These are phyloP conservation scores for Triadica sebifera DNA, from an alignment of 345 rosid species.

Conservation along the genomic window DNA sequence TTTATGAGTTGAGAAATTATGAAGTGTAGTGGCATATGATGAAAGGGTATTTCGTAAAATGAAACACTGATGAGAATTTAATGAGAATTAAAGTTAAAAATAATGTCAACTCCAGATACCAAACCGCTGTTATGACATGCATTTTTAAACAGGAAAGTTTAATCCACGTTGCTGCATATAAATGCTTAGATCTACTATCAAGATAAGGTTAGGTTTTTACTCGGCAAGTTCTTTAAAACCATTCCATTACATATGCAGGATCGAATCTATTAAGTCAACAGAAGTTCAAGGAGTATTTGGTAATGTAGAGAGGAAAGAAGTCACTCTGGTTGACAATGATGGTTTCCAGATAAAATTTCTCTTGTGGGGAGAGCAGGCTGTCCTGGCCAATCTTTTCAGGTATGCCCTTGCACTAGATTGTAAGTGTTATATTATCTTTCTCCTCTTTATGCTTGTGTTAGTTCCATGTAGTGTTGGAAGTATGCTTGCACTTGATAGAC, in stretches of 20 bases:
- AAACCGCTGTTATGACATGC: no score
- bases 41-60: no score
- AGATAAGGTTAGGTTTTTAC: not conserved
- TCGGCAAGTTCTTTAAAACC: not conserved
- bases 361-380: conserved; percentile 87
- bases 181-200: no score
- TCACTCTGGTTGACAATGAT: conserved; percentile 70
- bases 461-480: conserved; percentile 68
- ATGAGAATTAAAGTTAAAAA: no score
- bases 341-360: conserved; percentile 61
- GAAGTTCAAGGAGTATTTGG: conserved; percentile 57
- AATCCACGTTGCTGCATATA: no score
- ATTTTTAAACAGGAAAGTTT: not conserved
- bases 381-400: conserved; percentile 86
- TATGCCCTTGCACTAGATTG: conserved; percentile 32
- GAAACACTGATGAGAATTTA: not conserved
- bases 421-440: conserved; percentile 9
- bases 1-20: not conserved
- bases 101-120: no score
- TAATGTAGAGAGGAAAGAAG: conserved; percentile 56
- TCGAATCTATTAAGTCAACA: conserved; percentile 68
- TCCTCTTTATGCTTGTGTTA: conserved; percentile 16
- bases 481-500: conserved; percentile 82
- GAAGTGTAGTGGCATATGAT: not conserved
- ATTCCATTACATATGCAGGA: conserved; percentile 45